These are phyloP conservation scores for Aristolochia contorta DNA, from an alignment of 164 flowering plant species.

Conservation along the genomic window DNA sequence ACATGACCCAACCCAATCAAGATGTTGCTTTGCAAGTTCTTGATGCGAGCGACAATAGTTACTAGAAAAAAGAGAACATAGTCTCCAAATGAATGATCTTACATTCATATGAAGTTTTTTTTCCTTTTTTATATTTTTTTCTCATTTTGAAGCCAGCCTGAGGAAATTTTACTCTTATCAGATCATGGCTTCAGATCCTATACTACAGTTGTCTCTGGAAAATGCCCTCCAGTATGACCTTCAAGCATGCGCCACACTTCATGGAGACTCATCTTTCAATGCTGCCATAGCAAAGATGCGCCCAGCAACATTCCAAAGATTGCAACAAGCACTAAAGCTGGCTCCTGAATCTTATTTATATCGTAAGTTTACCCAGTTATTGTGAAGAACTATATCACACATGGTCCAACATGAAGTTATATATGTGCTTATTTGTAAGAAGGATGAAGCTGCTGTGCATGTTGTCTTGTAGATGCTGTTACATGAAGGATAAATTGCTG, in stretches of 20 bases:
- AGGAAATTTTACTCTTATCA: constrained; percentile 11
- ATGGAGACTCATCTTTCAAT: constrained; percentile 79
- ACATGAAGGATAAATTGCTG: too few relatives aligned
- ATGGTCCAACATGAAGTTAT: too few relatives aligned
- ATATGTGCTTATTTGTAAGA: too few relatives aligned
- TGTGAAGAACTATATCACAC: too few relatives aligned
- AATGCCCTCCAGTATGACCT: constrained; percentile 67
- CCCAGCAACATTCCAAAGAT: constrained; percentile 66
- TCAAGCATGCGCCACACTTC: constrained; percentile 76
- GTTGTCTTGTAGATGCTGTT: too few relatives aligned
- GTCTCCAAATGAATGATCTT: neutral
- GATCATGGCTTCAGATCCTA: constrained; percentile 79
- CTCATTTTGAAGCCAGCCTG: neutral
- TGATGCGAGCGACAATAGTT: neutral
- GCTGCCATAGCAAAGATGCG: constrained; percentile 68
- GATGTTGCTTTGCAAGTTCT: too few relatives aligned
- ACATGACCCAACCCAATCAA: too few relatives aligned
- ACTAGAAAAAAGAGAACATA: neutral
- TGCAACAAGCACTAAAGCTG: constrained; percentile 79
- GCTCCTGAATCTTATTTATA: constrained; percentile 16
- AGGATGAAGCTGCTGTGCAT: too few relatives aligned
- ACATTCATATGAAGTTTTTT: neutral
- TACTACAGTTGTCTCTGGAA: constrained; percentile 63
- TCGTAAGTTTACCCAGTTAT: too few relatives aligned
- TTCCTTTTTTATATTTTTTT: too few relatives aligned